Base-by-base conservation (phyloP, 345 rosid genomes). In the Microthlaspi erraticum region DNA sequence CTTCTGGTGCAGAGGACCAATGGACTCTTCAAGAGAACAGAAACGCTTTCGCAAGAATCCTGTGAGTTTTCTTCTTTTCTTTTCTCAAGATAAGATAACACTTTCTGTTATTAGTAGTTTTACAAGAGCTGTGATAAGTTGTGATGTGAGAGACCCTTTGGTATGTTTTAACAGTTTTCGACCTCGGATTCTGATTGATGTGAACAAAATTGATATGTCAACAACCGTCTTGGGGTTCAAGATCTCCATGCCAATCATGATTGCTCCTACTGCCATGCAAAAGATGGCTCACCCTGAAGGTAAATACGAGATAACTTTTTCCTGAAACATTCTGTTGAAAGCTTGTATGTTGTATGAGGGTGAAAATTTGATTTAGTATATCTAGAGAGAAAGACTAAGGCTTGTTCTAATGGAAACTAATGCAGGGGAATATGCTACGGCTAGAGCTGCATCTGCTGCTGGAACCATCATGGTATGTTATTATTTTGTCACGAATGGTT, bases 231-330 rank as follows among this genome's bases (percentile, higher is more conserved):
- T 90, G 82, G 92, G 97, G 7, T 90, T 85, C 85, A 90, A 90
- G 64, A 80, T 90, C 73, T 90, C 97, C 0, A 90, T 90, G 94
- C 97, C 94, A 0, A 88, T 90, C 81, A 90, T 90, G 97, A 76
- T 90, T 85, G 97, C 97, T 68, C 97, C 97, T 33, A 83, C 94
- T 31, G 97, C 97, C 58, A 46, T 90, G 70, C 94, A 88, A 82
- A 90, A 90, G 79, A 90, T 90, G 97, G 97, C 97, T 77, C 97
- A 90, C 68, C 97, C 94, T 6, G 94, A 88, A 71, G 97, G 97
- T 86, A 72, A 32, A 34, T 26, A 16, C 2, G 41, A 20, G 8
- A 45, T 17, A 13, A 13, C 7, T 17, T 26, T 44, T 37, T 3
- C 38, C 7, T 66, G 18, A 73, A 71, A 65, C 60, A 48, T 10